Evolutionary conservation across 306 rosid species (phyloP).

Genomic region (Gleditsia sinensis): DNA sequence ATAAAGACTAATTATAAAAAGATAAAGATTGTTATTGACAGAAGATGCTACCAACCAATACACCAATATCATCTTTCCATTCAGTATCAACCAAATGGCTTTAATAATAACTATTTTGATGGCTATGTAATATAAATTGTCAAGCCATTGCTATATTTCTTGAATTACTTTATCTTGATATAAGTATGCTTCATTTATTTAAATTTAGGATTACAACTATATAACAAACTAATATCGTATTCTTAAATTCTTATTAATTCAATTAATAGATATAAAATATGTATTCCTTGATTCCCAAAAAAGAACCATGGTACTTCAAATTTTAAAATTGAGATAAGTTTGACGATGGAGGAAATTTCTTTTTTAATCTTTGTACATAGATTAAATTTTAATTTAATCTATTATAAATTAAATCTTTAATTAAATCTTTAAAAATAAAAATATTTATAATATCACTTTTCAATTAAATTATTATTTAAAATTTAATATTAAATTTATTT

Average conservation of each 20-base stretch:
- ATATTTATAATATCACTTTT: too few relatives aligned
- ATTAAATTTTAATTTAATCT: too few relatives aligned
- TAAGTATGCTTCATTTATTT: background rate
- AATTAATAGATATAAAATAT: background rate
- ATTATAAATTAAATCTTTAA: too few relatives aligned
- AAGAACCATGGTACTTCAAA: too few relatives aligned
- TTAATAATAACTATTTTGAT: background rate
- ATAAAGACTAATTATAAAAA: background rate
- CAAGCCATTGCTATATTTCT: background rate
- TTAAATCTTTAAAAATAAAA: too few relatives aligned
- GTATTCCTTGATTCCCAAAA: background rate
- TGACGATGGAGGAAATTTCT: too few relatives aligned
- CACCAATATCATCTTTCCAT: conserved; percentile 12
- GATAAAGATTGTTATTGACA: background rate
- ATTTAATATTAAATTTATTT: too few relatives aligned
- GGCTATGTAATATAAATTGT: background rate
- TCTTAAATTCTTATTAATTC: background rate
- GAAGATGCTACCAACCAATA: background rate
- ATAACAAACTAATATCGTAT: background rate
- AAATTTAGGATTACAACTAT: background rate
- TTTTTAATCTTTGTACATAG: too few relatives aligned
- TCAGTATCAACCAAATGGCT: background rate
- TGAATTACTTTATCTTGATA: background rate
- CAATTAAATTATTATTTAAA: too few relatives aligned
- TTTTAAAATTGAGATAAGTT: too few relatives aligned